A percentile compares a stretch with the other conserved stretches of the same genome.
Evolutionary conservation across 108 stramenopile species (phyloP).

Genomic region (Cyclostephanos invisitatus): DNA sequence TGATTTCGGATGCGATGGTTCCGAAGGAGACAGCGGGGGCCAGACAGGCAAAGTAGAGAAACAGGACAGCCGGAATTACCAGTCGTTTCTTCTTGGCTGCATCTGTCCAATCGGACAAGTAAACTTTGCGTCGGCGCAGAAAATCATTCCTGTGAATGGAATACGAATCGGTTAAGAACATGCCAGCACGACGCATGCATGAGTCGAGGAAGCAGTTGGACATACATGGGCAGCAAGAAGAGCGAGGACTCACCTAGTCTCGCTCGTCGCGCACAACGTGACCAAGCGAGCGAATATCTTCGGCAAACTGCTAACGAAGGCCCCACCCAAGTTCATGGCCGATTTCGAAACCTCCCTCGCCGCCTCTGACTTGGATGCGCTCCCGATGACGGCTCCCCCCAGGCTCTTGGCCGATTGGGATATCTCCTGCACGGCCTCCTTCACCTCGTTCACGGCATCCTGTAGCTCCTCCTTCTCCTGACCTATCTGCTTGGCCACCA

Average conservation of each 20-base stretch:
- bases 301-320: slow-evolving; percentile 26
- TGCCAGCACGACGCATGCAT: too few species aligned
- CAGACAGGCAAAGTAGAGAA: slow-evolving; percentile 95
- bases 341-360: slow-evolving; percentile 42
- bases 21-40: slow-evolving; percentile 95
- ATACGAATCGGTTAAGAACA: too few species aligned
- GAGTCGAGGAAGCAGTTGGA: too few species aligned
- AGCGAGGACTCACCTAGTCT: slow-evolving; percentile 34
- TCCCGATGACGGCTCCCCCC: slow-evolving; percentile 18
- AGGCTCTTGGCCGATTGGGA: slow-evolving; percentile 22
- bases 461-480: slow-evolving; percentile 48
- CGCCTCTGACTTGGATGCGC: slow-evolving; percentile 26
- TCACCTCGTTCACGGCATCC: slow-evolving; percentile 50
- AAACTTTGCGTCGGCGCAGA: slow-evolving; percentile 46
- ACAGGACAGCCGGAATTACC: slow-evolving; percentile 83
- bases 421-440: slow-evolving; percentile 32
- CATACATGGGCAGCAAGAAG: too few species aligned
- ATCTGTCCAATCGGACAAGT: slow-evolving; percentile 81
- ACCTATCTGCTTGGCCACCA: slow-evolving; percentile 28
- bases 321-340: slow-evolving; percentile 35
- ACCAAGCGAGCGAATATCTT: slow-evolving; percentile 36
- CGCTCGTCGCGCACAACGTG: slow-evolving; percentile 18
- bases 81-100: slow-evolving; percentile 69
- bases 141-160: slow-evolving; percentile 56
- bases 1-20: slow-evolving; percentile 87